phyloP scores from a whole-genome alignment of 2,329 filamentous ascomycete genomes.

The Paracamarosporium sp. region DNA sequence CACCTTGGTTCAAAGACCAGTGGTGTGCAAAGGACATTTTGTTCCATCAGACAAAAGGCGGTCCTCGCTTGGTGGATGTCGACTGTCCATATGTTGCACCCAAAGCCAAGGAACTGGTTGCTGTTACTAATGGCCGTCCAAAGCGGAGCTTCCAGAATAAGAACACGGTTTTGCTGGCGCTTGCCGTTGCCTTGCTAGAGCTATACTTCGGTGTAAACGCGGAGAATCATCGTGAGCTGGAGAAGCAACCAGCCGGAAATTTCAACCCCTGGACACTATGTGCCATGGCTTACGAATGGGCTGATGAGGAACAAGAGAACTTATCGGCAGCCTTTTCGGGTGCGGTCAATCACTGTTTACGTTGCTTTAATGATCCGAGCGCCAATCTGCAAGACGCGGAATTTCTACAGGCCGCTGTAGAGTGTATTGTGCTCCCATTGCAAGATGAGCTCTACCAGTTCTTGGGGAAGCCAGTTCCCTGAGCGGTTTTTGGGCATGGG shows the following conservation, averaged over 20 bases:
- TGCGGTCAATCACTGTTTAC: conserved; percentile 27
- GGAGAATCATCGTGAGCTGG: conserved; percentile 34
- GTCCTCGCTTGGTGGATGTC: conserved; percentile 32
- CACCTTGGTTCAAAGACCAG: conserved; percentile 44
- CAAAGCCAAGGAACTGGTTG: conserved; percentile 14
- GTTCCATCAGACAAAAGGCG: conserved; percentile 32
- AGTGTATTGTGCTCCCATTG: conserved; percentile 45
- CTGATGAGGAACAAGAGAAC: conserved; percentile 40
- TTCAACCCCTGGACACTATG: conserved; percentile 39
- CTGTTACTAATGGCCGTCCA: not conserved
- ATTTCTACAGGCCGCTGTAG: conserved; percentile 45
- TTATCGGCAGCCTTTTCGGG: conserved; percentile 43
- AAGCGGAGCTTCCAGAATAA: conserved; percentile 38
- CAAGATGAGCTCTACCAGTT: conserved; percentile 47
- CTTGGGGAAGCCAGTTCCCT: conserved; percentile 35
- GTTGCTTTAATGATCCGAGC: conserved; percentile 32
- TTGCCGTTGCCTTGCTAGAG: conserved; percentile 43
- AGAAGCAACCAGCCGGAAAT: conserved; percentile 20
- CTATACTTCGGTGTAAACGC: conserved; percentile 45
- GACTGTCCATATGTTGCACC: conserved; percentile 41
- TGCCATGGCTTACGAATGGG: conserved; percentile 43
- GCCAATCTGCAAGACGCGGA: conserved; percentile 41
- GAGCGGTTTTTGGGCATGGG: not conserved
- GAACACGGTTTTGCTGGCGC: conserved; percentile 42
- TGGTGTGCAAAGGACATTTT: conserved; percentile 43